Percentiles rank a stretch among this genome's conserved stretches.
These are phyloP conservation scores for Ramaria sp. DNA, from an alignment of 768 basidiomycete genomes.

Conservation along the genomic window DNA sequence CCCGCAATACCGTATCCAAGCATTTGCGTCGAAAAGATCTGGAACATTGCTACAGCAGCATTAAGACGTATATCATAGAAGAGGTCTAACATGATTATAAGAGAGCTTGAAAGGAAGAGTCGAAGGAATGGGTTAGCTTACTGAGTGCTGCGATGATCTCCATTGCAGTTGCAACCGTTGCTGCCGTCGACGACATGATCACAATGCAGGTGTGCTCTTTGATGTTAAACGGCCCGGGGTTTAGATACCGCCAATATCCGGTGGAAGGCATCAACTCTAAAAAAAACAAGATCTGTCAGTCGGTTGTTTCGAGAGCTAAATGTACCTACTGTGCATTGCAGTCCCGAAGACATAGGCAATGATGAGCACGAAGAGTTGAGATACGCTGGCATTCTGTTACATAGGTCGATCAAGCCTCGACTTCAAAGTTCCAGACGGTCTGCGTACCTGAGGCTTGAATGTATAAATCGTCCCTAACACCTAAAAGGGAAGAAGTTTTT, in stretches of 20 bases:
- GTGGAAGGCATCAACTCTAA: conserved; percentile 30
- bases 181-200: conserved; percentile 50
- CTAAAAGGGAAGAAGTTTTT: not conserved
- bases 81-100: conserved; percentile 26
- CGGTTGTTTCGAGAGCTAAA: conserved; percentile 15
- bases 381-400: conserved; percentile 39
- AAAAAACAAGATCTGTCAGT: not conserved
- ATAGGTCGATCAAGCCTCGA: conserved; percentile 17
- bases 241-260: conserved; percentile 44
- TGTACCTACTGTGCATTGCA: conserved; percentile 34
- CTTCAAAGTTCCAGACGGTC: not conserved
- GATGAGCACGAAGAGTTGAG: conserved; percentile 44
- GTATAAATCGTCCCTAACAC: conserved; percentile 25
- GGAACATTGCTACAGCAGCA: conserved; percentile 41
- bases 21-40: conserved; percentile 40
- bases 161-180: conserved; percentile 45
- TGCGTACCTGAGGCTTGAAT: conserved; percentile 24
- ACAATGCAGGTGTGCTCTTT: conserved; percentile 56
- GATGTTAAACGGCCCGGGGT: conserved; percentile 53
- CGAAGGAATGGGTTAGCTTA: conserved; percentile 8
- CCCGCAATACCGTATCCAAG: conserved; percentile 30
- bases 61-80: conserved; percentile 41
- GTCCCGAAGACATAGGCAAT: conserved; percentile 44
- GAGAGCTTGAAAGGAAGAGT: not conserved
- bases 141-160: conserved; percentile 49